phyloP scores from a whole-genome alignment of 2,329 filamentous ascomycete genomes.

The Decorospora gaudefroyi region DNA sequence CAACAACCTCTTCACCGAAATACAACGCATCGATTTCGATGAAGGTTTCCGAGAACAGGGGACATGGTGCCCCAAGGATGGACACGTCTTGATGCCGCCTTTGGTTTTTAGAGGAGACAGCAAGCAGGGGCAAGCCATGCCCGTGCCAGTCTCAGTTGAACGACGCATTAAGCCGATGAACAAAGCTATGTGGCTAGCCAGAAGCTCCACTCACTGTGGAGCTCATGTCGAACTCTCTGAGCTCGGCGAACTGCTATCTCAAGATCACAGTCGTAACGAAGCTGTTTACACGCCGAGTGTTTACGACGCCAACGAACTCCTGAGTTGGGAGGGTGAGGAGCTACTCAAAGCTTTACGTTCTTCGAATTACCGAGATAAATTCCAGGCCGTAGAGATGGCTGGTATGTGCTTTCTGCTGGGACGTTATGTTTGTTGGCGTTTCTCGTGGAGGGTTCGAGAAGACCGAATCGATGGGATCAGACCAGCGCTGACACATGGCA shows the following conservation, averaged over 20 bases:
- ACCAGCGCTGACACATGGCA: slow-evolving; percentile 20
- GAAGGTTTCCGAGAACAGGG: slow-evolving; percentile 18
- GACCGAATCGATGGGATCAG: too few relatives aligned
- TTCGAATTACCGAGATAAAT: slow-evolving; percentile 16
- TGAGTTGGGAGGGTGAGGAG: slow-evolving; percentile 50
- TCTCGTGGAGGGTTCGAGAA: not conserved
- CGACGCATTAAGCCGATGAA: slow-evolving; percentile 24
- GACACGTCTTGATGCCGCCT: slow-evolving; percentile 19
- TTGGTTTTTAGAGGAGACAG: too few relatives aligned
- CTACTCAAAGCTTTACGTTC: slow-evolving; percentile 32
- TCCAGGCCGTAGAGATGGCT: slow-evolving; percentile 46
- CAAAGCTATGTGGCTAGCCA: slow-evolving; percentile 66
- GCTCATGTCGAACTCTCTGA: slow-evolving; percentile 61
- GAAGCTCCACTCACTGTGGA: slow-evolving; percentile 59
- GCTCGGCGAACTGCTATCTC: slow-evolving; percentile 64
- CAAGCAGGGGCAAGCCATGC: not conserved
- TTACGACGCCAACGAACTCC: slow-evolving; percentile 53
- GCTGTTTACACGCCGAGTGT: slow-evolving; percentile 63
- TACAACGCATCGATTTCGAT: slow-evolving; percentile 22
- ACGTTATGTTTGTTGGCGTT: not conserved
- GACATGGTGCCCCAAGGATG: slow-evolving; percentile 16
- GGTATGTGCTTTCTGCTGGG: slow-evolving; percentile 23
- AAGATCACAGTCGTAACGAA: slow-evolving; percentile 62
- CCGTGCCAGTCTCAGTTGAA: slow-evolving; percentile 20
- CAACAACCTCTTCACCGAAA: slow-evolving; percentile 25